A percentile compares a stretch with the other conserved stretches of the same genome.
These are phyloP conservation scores for Bothriochloa decipiens DNA, from an alignment of 176 grass and related monocot species.

Conservation along the genomic window DNA sequence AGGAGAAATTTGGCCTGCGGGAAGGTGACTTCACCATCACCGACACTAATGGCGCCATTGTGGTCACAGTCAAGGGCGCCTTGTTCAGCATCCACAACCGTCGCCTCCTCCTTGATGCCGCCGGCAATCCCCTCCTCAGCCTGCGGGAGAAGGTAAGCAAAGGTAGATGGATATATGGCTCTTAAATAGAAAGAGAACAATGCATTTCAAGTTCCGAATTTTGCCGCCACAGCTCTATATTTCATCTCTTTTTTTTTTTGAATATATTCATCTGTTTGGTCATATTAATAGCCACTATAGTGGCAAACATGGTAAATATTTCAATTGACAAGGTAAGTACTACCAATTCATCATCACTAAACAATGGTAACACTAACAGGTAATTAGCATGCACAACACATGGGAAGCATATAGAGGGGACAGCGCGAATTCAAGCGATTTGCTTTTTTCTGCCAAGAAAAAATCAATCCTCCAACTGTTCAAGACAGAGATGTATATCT, in stretches of 20 bases:
- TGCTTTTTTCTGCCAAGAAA: conserved; percentile 60
- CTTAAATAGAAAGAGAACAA: too few species aligned
- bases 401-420: conserved; percentile 62
- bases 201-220: too few species aligned
- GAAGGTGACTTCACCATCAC: conserved; percentile 53
- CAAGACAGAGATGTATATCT: conserved; percentile 55
- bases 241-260: neutral
- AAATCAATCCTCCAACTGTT: conserved; percentile 41
- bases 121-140: conserved; percentile 48
- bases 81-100: conserved; percentile 41
- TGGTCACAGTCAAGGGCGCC: conserved; percentile 45
- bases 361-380: neutral
- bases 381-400: conserved; percentile 46
- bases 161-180: neutral
- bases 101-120: conserved; percentile 41
- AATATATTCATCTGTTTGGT: neutral
- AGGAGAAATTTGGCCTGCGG: conserved; percentile 29
- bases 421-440: conserved; percentile 24
- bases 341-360: neutral
- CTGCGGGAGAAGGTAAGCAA: conserved; percentile 44
- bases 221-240: neutral
- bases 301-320: neutral
- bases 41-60: conserved; percentile 46
- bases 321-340: too few species aligned
- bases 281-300: neutral